Percentiles rank a stretch among this genome's conserved stretches.
Evolutionary conservation across 208 protist species (phyloP).

Genomic region (Leishmania martiniquensis): DNA sequence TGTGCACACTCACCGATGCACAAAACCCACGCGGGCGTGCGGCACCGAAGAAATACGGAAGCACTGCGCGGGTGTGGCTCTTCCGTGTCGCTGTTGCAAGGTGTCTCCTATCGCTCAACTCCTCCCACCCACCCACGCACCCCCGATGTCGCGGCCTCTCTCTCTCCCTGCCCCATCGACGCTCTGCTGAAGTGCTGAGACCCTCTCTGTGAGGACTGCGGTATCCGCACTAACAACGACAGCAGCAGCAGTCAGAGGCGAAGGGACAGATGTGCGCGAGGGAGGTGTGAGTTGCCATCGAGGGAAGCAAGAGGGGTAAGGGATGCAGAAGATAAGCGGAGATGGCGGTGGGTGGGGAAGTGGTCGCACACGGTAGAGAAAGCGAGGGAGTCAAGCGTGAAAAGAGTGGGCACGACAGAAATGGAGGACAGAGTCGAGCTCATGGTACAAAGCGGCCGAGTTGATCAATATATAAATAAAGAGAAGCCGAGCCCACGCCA

Average conservation of each 20-base stretch:
- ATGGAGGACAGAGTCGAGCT: neutral
- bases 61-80: too few relatives aligned
- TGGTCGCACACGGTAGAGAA: neutral
- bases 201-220: neutral
- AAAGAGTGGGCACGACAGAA: neutral
- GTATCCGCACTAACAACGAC: too few relatives aligned
- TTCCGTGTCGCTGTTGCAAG: too few relatives aligned
- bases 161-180: neutral
- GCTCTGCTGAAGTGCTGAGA: neutral
- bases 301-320: too few relatives aligned
- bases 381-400: neutral
- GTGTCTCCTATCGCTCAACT: too few relatives aligned
- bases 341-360: neutral
- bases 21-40: neutral
- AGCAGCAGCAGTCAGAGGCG: neutral
- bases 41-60: neutral
- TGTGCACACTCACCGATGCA: neutral
- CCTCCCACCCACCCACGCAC: neutral
- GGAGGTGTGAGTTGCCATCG: neutral
- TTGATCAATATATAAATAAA: too few relatives aligned
- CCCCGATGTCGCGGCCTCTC: neutral
- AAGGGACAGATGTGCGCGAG: neutral
- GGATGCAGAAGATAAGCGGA: too few relatives aligned
- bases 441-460: too few relatives aligned
- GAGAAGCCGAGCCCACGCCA: slow-evolving; percentile 6